A percentile compares a stretch with the other conserved stretches of the same genome.
Conservation (phyloP, 2,329 filamentous ascomycete species). For the Diaporthe citri region DNA sequence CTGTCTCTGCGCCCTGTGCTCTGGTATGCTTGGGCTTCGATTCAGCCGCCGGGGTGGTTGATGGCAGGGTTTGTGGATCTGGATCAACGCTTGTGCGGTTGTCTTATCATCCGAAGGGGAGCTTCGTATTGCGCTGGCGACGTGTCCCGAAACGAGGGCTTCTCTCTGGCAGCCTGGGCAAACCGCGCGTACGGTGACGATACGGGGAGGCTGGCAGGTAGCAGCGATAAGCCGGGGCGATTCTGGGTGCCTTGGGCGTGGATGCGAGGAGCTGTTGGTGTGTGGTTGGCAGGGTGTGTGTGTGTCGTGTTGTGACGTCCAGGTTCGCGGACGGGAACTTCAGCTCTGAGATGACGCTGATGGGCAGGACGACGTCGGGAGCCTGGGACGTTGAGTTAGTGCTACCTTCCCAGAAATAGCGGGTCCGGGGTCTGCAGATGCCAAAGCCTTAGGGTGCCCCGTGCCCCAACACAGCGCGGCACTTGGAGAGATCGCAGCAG, state of each 20-base stretch:
- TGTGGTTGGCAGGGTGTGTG: constrained; percentile 17
- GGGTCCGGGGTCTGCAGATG: constrained; percentile 36
- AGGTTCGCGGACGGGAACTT: not conserved
- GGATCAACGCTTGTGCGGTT: constrained; percentile 18
- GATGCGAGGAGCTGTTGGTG: constrained; percentile 20
- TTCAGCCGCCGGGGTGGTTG: constrained; percentile 15
- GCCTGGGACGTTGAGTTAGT: constrained; percentile 20
- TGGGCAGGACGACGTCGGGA: constrained; percentile 33
- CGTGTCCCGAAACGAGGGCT: constrained; percentile 22
- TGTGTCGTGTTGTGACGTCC: constrained; percentile 22
- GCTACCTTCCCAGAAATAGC: constrained; percentile 29
- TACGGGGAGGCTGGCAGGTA: constrained; percentile 9
- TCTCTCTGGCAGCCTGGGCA: constrained; percentile 31
- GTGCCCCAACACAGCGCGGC: constrained; percentile 33
- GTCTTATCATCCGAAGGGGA: constrained; percentile 22
- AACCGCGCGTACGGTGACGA: constrained; percentile 35
- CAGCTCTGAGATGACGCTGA: constrained; percentile 18
- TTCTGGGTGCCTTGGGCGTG: constrained; percentile 25
- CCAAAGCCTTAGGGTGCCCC: constrained; percentile 37
- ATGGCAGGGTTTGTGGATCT: constrained; percentile 21
- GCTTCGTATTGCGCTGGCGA: constrained; percentile 24
- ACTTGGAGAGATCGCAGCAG: constrained; percentile 23
- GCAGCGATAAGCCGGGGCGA: constrained; percentile 8
- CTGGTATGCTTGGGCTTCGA: constrained; percentile 25
- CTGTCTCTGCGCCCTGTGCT: constrained; percentile 33